Base-by-base conservation (phyloP, 2,329 filamentous ascomycete genomes). In the Ceratocystis colombiana region DNA sequence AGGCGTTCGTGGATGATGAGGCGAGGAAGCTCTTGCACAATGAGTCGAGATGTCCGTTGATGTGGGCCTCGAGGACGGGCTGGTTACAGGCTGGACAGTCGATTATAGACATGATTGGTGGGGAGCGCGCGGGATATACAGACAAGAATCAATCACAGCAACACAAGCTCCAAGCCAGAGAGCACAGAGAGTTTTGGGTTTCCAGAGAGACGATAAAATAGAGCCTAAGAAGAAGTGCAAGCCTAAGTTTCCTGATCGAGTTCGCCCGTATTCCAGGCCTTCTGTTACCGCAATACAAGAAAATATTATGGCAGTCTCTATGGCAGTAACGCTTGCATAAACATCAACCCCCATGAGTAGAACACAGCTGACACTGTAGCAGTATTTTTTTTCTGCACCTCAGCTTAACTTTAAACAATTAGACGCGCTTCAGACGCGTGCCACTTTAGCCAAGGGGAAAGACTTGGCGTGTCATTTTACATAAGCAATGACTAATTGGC, bases 1-100 rank as follows among this genome's bases (percentile, higher is more conserved):
- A 48, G 25, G 17, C 30, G 22, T 20, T 37, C 66, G 62, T 64
- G 50, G 62, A 73, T 71, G 70, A 41, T 12, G 78, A 73, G 68
- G 88, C 77, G 69, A 94, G 74, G 73, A 87, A 87, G 45, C 79
- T 80, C 68, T 82, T 76, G 77, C 93, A 97, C 70, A 83, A 83
- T 37, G 90, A 93, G 77, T 97, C 94, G 73, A 97, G 85, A 75
- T 97, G 93, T 70, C 82, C 81, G 77, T 97, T 97, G 79, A 97
- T 97, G 70, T 88, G 83, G 72, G 79, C 78, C 70, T 87, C 77
- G 70, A 84, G 87, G 71, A 94, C 89, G 66, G 81, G 79, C 71
- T 88, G 87, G 72, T 83, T 80, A 78, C 91, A 96, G 70, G 92
- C 89, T 17, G 91, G 91, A 73, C 91, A 96, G 71, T 84, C 82